Evolutionary conservation across 192 early-diverging fungal species (phyloP).

Genomic region (Coemansia sp.): DNA sequence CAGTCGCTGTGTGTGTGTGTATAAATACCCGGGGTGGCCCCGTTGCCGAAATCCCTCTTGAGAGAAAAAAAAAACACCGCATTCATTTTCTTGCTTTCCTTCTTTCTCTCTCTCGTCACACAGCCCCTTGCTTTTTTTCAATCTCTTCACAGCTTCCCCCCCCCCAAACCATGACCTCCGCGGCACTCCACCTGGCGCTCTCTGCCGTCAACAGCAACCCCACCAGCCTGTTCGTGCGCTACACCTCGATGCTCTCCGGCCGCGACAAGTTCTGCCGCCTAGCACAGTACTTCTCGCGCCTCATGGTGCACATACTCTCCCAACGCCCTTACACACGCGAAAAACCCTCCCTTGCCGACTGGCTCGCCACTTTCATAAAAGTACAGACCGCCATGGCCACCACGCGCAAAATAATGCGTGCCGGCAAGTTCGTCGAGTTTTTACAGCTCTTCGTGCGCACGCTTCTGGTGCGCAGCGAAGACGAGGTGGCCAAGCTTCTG

Average conservation of each 20-base stretch:
- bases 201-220: constrained; percentile 26
- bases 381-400: constrained; percentile 28
- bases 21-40: no score
- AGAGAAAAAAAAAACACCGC: no score
- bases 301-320: constrained; percentile 57
- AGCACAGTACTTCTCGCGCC: constrained; percentile 85
- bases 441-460: constrained; percentile 17
- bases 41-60: no score
- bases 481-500: constrained; percentile 32
- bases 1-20: no score
- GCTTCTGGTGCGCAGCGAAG: constrained; percentile 11
- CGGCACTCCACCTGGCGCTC: background rate
- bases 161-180: background rate
- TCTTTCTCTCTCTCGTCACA: background rate
- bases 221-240: constrained; percentile 51
- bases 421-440: constrained; percentile 48
- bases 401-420: constrained; percentile 44
- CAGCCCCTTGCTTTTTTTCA: background rate
- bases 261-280: constrained; percentile 80
- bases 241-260: constrained; percentile 61
- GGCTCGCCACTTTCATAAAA: constrained; percentile 24
- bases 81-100: no score
- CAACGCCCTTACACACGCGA: constrained; percentile 17
- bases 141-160: background rate
- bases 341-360: constrained; percentile 16